Percentiles rank a stretch among this genome's conserved stretches.
Evolutionary conservation across 2,329 filamentous ascomycete species (phyloP).

Genomic region (Bertia moriformis): DNA sequence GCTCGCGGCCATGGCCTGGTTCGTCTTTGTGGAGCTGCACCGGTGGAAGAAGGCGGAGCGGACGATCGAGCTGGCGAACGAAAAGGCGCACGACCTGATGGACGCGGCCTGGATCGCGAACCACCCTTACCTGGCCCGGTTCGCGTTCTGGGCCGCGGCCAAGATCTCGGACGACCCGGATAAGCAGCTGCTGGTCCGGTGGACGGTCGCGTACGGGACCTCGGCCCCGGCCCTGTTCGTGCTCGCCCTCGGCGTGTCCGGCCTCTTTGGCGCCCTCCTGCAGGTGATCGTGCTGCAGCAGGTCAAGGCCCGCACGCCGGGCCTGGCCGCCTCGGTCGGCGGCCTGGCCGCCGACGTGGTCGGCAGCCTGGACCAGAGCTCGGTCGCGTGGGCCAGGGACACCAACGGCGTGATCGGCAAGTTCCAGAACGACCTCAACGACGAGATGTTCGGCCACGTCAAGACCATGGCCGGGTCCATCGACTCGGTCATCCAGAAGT

Average conservation of each 20-base stretch:
- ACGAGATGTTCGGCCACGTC: constrained; percentile 76
- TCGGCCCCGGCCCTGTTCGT: constrained; percentile 56
- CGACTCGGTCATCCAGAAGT: constrained; percentile 71
- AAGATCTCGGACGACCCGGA: background rate
- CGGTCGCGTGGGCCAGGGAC: constrained; percentile 45
- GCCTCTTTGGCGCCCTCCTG: constrained; percentile 51
- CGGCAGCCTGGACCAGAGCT: constrained; percentile 44
- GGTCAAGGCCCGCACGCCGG: constrained; percentile 50
- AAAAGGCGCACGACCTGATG: background rate
- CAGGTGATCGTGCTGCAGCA: constrained; percentile 51
- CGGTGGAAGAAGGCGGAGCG: constrained; percentile 23
- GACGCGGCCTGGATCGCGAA: background rate
- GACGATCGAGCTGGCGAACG: background rate
- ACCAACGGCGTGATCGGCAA: constrained; percentile 46
- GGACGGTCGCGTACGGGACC: constrained; percentile 56
- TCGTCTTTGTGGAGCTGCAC: constrained; percentile 45
- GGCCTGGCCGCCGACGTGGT: constrained; percentile 53
- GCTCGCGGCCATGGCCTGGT: constrained; percentile 44
- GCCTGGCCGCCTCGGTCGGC: constrained; percentile 47
- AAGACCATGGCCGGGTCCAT: constrained; percentile 68
- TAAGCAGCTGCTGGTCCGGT: constrained; percentile 15
- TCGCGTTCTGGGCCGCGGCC: background rate
- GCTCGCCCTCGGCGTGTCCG: constrained; percentile 50
- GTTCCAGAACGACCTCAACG: constrained; percentile 62
- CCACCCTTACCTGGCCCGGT: background rate